Percentiles rank a stretch among this genome's conserved stretches.
These are phyloP conservation scores for Coemansia sp. DNA, from an alignment of 192 early-diverging fungal genomes.

Conservation along the genomic window DNA sequence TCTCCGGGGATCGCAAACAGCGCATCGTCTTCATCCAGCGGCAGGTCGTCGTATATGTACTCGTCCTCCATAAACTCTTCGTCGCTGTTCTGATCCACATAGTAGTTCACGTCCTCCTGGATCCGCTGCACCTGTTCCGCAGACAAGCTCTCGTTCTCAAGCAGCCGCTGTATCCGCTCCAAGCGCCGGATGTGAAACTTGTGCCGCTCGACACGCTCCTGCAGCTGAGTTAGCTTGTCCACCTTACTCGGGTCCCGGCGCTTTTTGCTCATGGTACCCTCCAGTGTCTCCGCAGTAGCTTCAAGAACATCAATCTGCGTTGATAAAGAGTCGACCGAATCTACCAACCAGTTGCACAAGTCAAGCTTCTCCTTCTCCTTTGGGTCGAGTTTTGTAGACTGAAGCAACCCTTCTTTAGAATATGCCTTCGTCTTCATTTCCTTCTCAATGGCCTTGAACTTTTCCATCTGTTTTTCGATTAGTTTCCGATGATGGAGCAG, in stretches of 20 bases:
- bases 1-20: constrained; percentile 75
- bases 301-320: constrained; percentile 94
- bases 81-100: constrained; percentile 87
- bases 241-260: constrained; percentile 76
- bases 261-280: constrained; percentile 68
- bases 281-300: constrained; percentile 79
- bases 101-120: constrained; percentile 89
- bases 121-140: constrained; percentile 79
- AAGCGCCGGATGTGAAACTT: constrained; percentile 87
- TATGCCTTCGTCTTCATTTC: constrained; percentile 99
- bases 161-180: constrained; percentile 88
- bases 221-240: constrained; percentile 71
- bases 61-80: constrained; percentile 94
- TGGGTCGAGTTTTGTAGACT: constrained; percentile 83
- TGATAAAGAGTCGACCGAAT: constrained; percentile 76
- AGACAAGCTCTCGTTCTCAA: constrained; percentile 89
- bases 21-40: constrained; percentile 88
- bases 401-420: constrained; percentile 90
- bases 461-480: constrained; percentile 98
- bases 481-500: constrained; percentile 89
- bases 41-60: constrained; percentile 88
- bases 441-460: constrained; percentile 96
- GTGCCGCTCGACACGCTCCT: constrained; percentile 81
- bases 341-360: constrained; percentile 79
- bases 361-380: constrained; percentile 91